phyloP scores from a whole-genome alignment of 106 monocot species.

The Acorus gramineus region DNA sequence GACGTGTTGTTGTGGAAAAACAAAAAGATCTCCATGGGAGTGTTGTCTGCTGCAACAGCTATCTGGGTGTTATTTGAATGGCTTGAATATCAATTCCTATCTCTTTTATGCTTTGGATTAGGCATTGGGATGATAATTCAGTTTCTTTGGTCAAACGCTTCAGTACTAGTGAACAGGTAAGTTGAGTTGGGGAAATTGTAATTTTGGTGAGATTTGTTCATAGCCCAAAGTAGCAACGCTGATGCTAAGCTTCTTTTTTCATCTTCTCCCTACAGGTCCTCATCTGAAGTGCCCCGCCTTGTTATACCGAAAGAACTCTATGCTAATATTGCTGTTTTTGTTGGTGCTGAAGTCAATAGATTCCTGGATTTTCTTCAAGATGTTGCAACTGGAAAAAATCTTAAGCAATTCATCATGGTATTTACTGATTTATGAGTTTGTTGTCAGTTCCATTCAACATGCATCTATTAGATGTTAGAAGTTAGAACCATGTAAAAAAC shows the following conservation, averaged over 20 bases:
- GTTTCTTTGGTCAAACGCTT: conserved; percentile 69
- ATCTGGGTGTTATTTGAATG: conserved; percentile 80
- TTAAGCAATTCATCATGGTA: conserved; percentile 83
- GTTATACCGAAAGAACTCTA: conserved; percentile 73
- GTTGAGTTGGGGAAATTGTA: conserved; percentile 1
- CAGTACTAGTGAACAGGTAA: conserved; percentile 55
- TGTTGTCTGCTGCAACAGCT: conserved; percentile 43
- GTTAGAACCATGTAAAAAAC: neutral
- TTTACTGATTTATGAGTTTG: neutral
- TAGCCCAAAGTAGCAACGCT: neutral
- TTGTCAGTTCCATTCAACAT: neutral
- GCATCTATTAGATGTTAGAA: neutral
- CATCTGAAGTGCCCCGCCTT: conserved; percentile 62
- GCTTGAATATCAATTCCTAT: conserved; percentile 81
- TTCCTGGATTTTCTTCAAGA: conserved; percentile 86
- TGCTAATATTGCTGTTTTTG: conserved; percentile 51
- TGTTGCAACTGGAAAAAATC: conserved; percentile 69
- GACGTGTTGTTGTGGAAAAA: conserved; percentile 86
- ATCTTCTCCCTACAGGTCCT: conserved; percentile 28
- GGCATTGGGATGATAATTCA: conserved; percentile 57
- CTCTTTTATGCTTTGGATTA: conserved; percentile 45
- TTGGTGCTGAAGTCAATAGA: conserved; percentile 66
- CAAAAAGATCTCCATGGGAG: conserved; percentile 72
- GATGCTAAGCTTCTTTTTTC: neutral
- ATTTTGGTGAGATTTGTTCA: neutral